Conservation (phyloP, 192 early-diverging fungal species). For the Jimgerdemannia lactiflua region DNA sequence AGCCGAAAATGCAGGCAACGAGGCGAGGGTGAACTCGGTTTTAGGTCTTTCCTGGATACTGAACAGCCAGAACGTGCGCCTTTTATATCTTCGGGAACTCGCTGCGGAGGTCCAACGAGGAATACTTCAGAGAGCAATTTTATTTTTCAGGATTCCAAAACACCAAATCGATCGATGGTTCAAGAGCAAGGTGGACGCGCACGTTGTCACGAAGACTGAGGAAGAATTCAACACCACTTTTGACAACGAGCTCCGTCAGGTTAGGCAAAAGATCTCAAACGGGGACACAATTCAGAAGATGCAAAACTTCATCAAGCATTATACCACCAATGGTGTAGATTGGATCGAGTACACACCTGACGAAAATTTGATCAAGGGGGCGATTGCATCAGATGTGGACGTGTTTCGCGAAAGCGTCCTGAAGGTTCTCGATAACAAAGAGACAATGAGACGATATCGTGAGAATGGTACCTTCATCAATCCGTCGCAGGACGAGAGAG, state of each 20-base stretch:
- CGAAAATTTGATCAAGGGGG: neutral
- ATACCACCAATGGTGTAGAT: slow-evolving; percentile 4
- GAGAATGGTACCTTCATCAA: neutral
- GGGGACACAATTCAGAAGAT: slow-evolving; percentile 8
- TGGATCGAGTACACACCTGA: slow-evolving; percentile 6
- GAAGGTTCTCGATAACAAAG: slow-evolving; percentile 2
- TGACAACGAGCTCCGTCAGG: neutral
- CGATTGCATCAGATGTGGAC: neutral
- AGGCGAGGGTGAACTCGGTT: neutral
- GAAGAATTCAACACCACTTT: neutral
- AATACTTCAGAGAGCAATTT: neutral
- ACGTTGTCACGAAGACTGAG: neutral
- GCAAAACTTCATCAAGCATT: slow-evolving; percentile 10
- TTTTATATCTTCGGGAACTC: neutral
- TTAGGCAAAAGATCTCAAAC: neutral
- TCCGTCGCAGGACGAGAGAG: slow-evolving; percentile 2
- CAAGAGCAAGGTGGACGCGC: neutral
- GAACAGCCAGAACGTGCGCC: slow-evolving; percentile 2
- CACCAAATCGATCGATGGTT: neutral
- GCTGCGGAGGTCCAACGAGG: neutral
- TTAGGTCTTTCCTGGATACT: slow-evolving; percentile 1
- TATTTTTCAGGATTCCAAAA: neutral
- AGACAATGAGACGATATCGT: neutral
- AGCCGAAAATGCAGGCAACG: slow-evolving; percentile 9
- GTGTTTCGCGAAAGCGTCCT: neutral